Evolutionary conservation across 345 rosid species (phyloP).

Genomic region (Acer yangbiense): DNA sequence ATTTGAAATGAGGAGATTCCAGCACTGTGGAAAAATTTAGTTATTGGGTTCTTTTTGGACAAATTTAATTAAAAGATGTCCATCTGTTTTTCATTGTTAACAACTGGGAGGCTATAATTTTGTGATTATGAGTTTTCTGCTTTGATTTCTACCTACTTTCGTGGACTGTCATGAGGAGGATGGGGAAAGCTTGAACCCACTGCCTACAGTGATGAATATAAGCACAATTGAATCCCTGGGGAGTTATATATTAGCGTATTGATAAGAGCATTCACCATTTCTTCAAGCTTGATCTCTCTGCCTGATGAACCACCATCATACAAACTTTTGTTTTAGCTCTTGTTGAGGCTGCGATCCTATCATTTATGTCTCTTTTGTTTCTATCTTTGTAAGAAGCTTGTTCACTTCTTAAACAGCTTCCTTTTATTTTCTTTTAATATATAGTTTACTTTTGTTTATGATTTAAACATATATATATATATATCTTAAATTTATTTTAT

Average conservation of each 20-base stretch:
- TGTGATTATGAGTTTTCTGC: neutral
- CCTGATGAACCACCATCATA: neutral
- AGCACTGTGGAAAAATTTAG: neutral
- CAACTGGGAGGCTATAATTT: neutral
- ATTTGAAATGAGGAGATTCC: neutral
- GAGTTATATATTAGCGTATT: slow-evolving; percentile 29
- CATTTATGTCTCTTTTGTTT: neutral
- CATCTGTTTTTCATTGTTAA: neutral
- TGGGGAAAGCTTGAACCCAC: slow-evolving; percentile 18
- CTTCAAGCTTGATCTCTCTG: slow-evolving; percentile 26
- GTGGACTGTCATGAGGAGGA: neutral
- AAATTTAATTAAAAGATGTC: too few species aligned
- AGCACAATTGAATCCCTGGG: slow-evolving; percentile 20
- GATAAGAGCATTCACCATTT: slow-evolving; percentile 28
- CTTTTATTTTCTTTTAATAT: neutral
- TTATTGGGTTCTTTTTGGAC: neutral
- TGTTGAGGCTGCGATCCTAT: neutral
- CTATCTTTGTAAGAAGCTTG: neutral
- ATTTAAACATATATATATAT: too few species aligned
- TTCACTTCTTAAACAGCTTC: neutral
- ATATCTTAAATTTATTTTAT: neutral
- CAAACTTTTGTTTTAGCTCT: too few species aligned
- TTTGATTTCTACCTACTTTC: neutral
- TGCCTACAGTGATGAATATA: slow-evolving; percentile 29
- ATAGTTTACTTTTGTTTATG: neutral